phyloP scores from a whole-genome alignment of 176 grass and related monocot genomes.

The Raddia distichophylla region DNA sequence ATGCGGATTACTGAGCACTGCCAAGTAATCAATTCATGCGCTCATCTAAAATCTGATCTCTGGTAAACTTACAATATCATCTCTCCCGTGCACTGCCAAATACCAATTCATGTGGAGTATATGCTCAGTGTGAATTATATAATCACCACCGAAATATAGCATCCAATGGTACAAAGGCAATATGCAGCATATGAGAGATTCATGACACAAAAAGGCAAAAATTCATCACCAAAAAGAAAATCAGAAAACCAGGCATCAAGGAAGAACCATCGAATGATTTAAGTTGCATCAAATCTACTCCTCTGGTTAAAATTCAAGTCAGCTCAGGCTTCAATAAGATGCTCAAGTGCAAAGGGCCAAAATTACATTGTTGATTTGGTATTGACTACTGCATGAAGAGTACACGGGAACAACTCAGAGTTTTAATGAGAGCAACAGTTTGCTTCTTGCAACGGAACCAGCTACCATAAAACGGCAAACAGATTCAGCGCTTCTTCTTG shows the following conservation, averaged over 20 bases:
- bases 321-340: neutral
- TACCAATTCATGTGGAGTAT: too few relatives aligned
- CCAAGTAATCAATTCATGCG: neutral
- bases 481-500: slow-evolving; percentile 72
- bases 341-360: neutral
- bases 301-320: neutral
- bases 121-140: neutral
- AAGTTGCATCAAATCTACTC: neutral
- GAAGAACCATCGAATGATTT: neutral
- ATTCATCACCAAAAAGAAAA: neutral
- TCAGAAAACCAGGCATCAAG: neutral
- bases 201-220: neutral
- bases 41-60: neutral
- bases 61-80: neutral
- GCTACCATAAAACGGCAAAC: slow-evolving; percentile 3
- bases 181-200: neutral
- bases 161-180: neutral
- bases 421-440: neutral
- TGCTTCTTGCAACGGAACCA: neutral
- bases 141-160: neutral
- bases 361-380: neutral
- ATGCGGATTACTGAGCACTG: neutral
- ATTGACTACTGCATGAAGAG: neutral
- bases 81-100: too few relatives aligned
- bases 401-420: slow-evolving; percentile 16